Base-by-base conservation (phyloP, 192 early-diverging fungal species). In the Backusella parvicylindrica region DNA sequence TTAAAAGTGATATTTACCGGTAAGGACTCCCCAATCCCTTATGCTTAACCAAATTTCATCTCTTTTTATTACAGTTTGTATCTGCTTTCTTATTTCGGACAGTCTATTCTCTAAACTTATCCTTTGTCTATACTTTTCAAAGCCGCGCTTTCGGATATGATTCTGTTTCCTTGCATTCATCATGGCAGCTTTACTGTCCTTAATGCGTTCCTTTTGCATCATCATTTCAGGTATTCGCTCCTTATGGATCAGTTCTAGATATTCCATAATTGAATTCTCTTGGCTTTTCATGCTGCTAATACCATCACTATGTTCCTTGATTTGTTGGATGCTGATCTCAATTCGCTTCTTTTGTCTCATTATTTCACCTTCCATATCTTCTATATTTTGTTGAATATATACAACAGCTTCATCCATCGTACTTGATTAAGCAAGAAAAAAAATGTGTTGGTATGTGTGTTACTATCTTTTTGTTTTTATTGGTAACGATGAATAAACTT, bases 31-130 rank as follows among this genome's bases (percentile, higher is more conserved):
- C 68, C 68, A 70, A 31, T 31, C 41, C 18, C 68, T 40, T 28
- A 70, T 70, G 0, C 41, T 41, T 30, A 47, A 21, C 68, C 68
- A 70, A 2, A 70, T 47, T 38, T 70, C 41, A 47, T 70, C 68
- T 70, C 68, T 70, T 16, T 70, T 47, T 23, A 28, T 30, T 43
- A 41, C 68, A 26, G 23, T 26, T n/a, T 70, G 21, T 23, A 70
- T 70, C 16, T 70, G 38, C 6, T 28, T 70, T 28, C 40, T 37
- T 70, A 70, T 18, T 47, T 70, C 68, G 8, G 23, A 43, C 23
- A 70, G 15, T 18, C 41, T 41, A 15, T 37, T 70, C 9, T 70
- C 68, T 26, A 70, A 18, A 15, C 37, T 47, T 28, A 70, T 70
- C 13, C 37, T 30, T 6, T 70, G 38, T 31, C 41, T 18, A 30